A percentile compares a stretch with the other conserved stretches of the same genome.
These are phyloP conservation scores for Eimeria sp. DNA, from an alignment of 169 alveolate genomes.

Conservation along the genomic window DNA sequence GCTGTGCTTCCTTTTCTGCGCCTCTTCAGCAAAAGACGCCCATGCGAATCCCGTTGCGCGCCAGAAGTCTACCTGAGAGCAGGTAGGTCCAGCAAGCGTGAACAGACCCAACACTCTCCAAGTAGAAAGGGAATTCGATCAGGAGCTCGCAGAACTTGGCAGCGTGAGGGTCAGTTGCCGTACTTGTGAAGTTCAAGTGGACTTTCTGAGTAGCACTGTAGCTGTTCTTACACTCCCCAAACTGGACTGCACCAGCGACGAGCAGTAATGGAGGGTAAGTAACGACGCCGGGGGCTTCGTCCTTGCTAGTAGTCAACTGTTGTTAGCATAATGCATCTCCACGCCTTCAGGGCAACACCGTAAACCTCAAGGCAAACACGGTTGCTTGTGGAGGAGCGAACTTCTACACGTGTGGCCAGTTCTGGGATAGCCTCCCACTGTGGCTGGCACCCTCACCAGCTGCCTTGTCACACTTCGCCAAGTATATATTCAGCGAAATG, in stretches of 20 bases:
- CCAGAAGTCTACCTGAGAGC: not conserved
- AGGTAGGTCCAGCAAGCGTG: not conserved
- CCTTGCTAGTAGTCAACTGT: no score
- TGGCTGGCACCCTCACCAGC: not conserved
- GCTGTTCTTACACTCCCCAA: not conserved
- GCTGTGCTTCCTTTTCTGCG: not conserved
- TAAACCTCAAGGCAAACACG: not conserved
- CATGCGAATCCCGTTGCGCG: not conserved
- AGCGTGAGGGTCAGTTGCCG: not conserved
- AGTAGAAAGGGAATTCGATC: not conserved
- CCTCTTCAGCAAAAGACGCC: not conserved
- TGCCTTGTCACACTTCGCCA: not conserved
- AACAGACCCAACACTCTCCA: not conserved
- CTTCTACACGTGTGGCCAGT: not conserved
- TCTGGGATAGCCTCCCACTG: not conserved
- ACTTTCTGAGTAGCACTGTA: not conserved
- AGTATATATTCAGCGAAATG: not conserved
- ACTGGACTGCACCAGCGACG: not conserved
- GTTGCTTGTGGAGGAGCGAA: not conserved
- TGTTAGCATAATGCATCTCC: no score
- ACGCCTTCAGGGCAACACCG: no score
- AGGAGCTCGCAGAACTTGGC: not conserved
- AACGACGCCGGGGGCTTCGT: no score
- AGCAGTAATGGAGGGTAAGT: not conserved
- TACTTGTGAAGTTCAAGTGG: not conserved